Base-by-base conservation (phyloP, 176 grass and related monocot species). In the Raddia guianensis region DNA sequence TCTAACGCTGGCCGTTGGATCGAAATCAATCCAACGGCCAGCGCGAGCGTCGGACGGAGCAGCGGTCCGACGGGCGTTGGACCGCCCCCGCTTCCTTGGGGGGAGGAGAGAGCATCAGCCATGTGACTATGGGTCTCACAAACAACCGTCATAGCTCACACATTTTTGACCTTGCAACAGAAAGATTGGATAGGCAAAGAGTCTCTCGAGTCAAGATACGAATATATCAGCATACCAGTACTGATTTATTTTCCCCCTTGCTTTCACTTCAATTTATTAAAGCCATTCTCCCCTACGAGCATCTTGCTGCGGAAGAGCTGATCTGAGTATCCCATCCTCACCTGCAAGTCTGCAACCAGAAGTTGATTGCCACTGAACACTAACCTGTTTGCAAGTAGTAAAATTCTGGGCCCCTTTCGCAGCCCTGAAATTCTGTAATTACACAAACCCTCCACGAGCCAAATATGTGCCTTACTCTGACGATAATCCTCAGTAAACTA, bases 211-310 rank as follows among this genome's bases (percentile, higher is more conserved):
- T 32, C 75, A 65, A 76, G 47, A 83, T 16, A 72, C 52, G 37
- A 40, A 5, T 40, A 40, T 40, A 40, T 40, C 21, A 69, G 52
- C 47, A 46, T 12, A 9, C 18, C 49, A 16, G 55, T 57, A 1
- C 73, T 18, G 44, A 1, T 19, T 61, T 67, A 48, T 50, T 14
- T 27, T 27, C 27, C 27, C 14, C 27, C 4, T 84, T 53, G 37
- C 63, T 75, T 84, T 71, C 77, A 80, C 56, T 89, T 89, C 70
- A 80, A 76, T 71, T 55, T 50, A 70, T 55, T 50, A 70, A 81
- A 81, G 87, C 58, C 75, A 63, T 63, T 40, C 65, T 82, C 49
- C 71, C 78, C 18, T 69, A 13, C 33, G 32, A 78, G 59, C 72
- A 61, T 55, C 53, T 49, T 63, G 5, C 78, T 52, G 55, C 76